Evolutionary conservation across 1,139 yeast genomes (phyloP), one percentile per base, ranked within the genome.

Genomic region (Keqinozyma sinolaborantium): DNA sequence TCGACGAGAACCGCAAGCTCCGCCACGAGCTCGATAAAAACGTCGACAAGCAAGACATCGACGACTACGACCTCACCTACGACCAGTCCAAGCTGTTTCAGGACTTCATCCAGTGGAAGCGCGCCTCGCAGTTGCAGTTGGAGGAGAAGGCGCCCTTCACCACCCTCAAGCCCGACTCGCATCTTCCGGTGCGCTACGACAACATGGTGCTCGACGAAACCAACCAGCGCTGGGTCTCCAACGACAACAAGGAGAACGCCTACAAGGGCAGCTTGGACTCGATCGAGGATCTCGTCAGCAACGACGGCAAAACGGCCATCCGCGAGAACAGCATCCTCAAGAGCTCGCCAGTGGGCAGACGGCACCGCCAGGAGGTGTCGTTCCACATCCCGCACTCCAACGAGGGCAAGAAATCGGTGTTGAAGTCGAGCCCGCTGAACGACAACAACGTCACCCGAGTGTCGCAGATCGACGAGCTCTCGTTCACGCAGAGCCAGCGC

Each of bases 401-500:
- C 10, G 39, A 45, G 32, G 48, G 47, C 2, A 18, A 18, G 10
- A 18, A 18, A 18, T 7, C 21, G 10, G 9, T 7, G 21, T 18
- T 18, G 21, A 34, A 41, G 25, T 36, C 49, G 28, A 54, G 56
- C 25, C 48, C 48, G 3, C 20, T 30, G 23, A 31, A 33, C 12
- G 29, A 27, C 16, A 27, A 30, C 33, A 48, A 69, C 39, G 60
- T 69, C 0, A 71, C 77, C 0, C 58, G 58, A 27, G 44, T 63
- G 2, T 68, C 76, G 2, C 72, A 68, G 29, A 35, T 69, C 6
- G 64, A 59, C n/a, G 69, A 74, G 25, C 39, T 72, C 3, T 67
- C 79, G 1, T 77, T 75, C 44, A 63, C 79, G 1, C 70, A 70
- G 40, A 63, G 76, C 0, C 68, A 68, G 38, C 62, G 55, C 35